phyloP scores from a whole-genome alignment of 805 yeast genomes.

The Maudiozyma serrabonitensis region DNA sequence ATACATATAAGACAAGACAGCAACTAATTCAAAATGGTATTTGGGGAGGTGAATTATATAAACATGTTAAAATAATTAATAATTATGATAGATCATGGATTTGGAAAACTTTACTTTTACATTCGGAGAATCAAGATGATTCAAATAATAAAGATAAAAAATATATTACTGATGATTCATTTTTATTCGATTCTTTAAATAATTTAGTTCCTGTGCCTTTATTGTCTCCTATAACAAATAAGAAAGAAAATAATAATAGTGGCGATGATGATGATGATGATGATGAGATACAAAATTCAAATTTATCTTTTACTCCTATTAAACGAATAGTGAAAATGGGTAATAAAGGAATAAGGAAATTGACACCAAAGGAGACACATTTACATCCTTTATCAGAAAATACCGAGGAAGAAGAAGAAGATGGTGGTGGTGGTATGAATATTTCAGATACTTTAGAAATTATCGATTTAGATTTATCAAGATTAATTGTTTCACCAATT shows the following conservation, averaged over 20 bases:
- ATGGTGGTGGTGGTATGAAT: conserved; percentile 7
- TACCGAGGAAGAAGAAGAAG: not conserved
- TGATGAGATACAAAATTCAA: too few relatives aligned
- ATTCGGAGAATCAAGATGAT: conserved; percentile 6
- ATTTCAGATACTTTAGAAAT: conserved; percentile 21
- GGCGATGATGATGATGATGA: not conserved
- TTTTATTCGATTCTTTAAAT: not conserved
- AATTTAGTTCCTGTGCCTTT: not conserved
- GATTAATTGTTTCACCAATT: conserved; percentile 20
- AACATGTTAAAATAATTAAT: not conserved
- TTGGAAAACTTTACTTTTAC: conserved; percentile 22
- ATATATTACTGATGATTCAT: not conserved
- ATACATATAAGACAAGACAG: conserved; percentile 19
- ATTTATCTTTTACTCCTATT: too few relatives aligned
- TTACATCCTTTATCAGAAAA: conserved; percentile 8
- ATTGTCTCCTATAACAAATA: not conserved
- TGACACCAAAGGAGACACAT: conserved; percentile 15
- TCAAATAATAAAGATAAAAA: not conserved
- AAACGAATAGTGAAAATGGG: not conserved
- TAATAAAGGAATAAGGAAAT: conserved; percentile 14
- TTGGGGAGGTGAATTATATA: conserved; percentile 25
- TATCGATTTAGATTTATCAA: conserved; percentile 22
- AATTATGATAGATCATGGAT: conserved; percentile 24
- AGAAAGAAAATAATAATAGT: not conserved
- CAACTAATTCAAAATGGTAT: conserved; percentile 22